These are phyloP conservation scores for Xanthoconium separans DNA, from an alignment of 1,284 basidiomycete genomes.

Conservation along the genomic window DNA sequence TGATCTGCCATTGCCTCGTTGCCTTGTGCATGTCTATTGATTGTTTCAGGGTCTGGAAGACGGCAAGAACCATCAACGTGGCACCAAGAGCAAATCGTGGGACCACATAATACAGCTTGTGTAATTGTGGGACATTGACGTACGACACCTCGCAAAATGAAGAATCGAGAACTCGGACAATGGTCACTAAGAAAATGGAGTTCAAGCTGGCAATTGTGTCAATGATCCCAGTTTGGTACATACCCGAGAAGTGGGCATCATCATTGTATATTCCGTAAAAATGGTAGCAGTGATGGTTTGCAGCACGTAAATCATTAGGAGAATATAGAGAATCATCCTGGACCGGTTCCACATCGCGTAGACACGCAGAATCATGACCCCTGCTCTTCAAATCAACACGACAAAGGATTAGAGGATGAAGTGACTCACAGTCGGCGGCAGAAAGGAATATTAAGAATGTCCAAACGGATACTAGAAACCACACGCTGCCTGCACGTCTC, in stretches of 20 bases:
- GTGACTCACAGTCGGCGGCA: slow-evolving; percentile 11
- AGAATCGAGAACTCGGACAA: background rate
- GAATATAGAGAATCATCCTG: slow-evolving; percentile 1
- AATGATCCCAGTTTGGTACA: background rate
- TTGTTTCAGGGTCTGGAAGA: background rate
- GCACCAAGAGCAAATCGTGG: slow-evolving; percentile 1
- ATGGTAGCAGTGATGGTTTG: background rate
- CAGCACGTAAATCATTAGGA: background rate
- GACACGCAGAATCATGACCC: slow-evolving; percentile 20
- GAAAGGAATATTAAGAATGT: background rate
- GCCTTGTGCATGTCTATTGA: background rate
- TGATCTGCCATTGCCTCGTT: background rate
- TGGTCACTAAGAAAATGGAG: background rate
- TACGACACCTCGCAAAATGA: background rate
- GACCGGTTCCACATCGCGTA: slow-evolving; percentile 17
- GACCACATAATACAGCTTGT: background rate
- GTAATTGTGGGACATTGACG: background rate
- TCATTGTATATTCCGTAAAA: background rate
- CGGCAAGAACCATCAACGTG: background rate
- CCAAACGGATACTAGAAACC: background rate
- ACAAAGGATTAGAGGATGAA: background rate
- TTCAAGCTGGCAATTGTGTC: background rate
- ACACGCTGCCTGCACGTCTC: background rate
- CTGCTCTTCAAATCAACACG: background rate
- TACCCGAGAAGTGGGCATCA: background rate